Evolutionary conservation across 257 asterid genomes (phyloP).

Genomic region (Asclepias syriaca): DNA sequence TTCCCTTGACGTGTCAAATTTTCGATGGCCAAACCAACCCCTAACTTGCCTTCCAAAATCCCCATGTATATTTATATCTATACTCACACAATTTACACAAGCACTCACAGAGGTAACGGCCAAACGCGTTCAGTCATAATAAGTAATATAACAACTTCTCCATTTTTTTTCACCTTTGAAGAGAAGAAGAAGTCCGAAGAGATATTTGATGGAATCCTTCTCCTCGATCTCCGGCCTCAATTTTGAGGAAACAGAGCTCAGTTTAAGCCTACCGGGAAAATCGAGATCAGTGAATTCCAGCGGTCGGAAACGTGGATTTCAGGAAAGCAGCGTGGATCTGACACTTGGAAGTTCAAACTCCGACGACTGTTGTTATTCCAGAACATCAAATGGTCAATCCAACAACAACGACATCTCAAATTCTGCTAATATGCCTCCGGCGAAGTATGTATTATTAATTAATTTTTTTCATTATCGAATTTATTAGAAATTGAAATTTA

Average conservation of each 20-base stretch:
- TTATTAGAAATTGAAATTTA: no score
- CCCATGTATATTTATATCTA: not conserved
- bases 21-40: constrained; percentile 12
- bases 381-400: constrained; percentile 3
- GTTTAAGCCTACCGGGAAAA: constrained; percentile 51
- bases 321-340: constrained; percentile 34
- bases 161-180: not conserved
- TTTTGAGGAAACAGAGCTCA: constrained; percentile 61
- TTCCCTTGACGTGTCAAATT: not conserved
- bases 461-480: not conserved
- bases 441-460: constrained; percentile 35
- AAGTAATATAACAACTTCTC: not conserved
- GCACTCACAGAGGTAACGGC: not conserved
- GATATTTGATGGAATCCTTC: constrained; percentile 23
- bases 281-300: constrained; percentile 21
- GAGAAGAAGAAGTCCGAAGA: constrained; percentile 9
- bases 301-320: constrained; percentile 42
- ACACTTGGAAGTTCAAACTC: constrained; percentile 20
- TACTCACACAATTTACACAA: not conserved
- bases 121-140: not conserved
- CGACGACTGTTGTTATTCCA: constrained; percentile 5
- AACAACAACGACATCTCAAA: constrained; percentile 17
- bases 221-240: constrained; percentile 25
- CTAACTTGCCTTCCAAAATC: not conserved
- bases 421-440: constrained; percentile 27